A percentile compares a stretch with the other conserved stretches of the same genome.
Conservation (phyloP, 257 asterid genomes). For the Craterostigma plantagineum region DNA sequence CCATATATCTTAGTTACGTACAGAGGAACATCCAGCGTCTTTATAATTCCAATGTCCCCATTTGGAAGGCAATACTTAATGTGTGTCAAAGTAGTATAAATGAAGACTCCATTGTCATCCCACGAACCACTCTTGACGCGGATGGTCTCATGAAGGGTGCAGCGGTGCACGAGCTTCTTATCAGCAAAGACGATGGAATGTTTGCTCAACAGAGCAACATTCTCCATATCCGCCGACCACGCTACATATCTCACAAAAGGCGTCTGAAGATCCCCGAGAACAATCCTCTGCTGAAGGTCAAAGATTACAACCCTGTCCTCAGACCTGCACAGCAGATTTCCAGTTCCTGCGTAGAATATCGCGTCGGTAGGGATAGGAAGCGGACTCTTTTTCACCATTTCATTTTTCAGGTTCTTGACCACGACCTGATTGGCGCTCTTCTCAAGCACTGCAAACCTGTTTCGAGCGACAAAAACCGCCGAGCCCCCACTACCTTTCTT, state of each 20-base stretch:
- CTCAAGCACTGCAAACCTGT: slow-evolving; percentile 91
- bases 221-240: slow-evolving; percentile 95
- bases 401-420: slow-evolving; percentile 73
- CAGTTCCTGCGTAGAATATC: slow-evolving; percentile 92
- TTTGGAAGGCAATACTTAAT: slow-evolving; percentile 95
- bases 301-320: slow-evolving; percentile 88
- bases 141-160: slow-evolving; percentile 96
- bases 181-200: slow-evolving; percentile 90
- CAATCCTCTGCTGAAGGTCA: slow-evolving; percentile 77
- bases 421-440: slow-evolving; percentile 64
- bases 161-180: slow-evolving; percentile 78
- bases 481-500: slow-evolving; percentile 84
- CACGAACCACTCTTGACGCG: slow-evolving; percentile 99
- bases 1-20: slow-evolving; percentile 76
- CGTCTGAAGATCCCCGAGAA: slow-evolving; percentile 78
- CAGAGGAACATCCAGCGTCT: slow-evolving; percentile 87
- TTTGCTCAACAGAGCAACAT: slow-evolving; percentile 82
- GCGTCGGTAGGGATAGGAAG: slow-evolving; percentile 81
- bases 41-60: slow-evolving; percentile 94
- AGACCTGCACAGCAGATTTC: slow-evolving; percentile 83
- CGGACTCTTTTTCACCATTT: slow-evolving; percentile 45
- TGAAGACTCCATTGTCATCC: slow-evolving; percentile 94
- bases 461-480: slow-evolving; percentile 85
- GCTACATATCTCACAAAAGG: slow-evolving; percentile 74
- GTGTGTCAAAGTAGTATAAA: slow-evolving; percentile 82